A percentile compares a stretch with the other conserved stretches of the same genome.
phyloP scores from a whole-genome alignment of 805 yeast genomes.

The Metschnikowia cubensis region DNA sequence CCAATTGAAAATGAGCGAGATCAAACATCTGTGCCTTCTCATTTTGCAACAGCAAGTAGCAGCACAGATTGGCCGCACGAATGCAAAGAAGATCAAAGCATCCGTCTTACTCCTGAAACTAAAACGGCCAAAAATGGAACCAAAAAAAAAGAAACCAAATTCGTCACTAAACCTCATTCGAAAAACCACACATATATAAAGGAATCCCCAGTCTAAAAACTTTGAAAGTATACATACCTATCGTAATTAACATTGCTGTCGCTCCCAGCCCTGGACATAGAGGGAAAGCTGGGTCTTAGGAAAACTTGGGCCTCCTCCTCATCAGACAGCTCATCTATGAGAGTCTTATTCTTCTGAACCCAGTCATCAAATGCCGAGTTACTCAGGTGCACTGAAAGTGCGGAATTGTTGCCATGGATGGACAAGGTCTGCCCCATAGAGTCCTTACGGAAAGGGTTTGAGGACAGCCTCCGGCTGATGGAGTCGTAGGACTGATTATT shows the following conservation, averaged over 20 bases:
- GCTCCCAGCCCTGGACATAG: constrained; percentile 30
- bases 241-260: constrained; percentile 35
- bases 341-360: constrained; percentile 46
- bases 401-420: constrained; percentile 4
- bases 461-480: constrained; percentile 47
- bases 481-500: constrained; percentile 34
- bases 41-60: too few relatives aligned
- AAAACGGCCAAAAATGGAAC: too few relatives aligned
- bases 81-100: too few relatives aligned
- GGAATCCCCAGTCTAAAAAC: not conserved
- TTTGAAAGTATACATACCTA: constrained; percentile 22
- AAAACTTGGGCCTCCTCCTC: constrained; percentile 36
- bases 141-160: too few relatives aligned
- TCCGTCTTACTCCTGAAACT: too few relatives aligned
- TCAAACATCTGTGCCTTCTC: too few relatives aligned
- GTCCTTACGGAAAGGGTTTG: constrained; percentile 62
- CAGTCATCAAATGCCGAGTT: constrained; percentile 47
- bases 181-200: too few relatives aligned
- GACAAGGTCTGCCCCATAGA: constrained; percentile 2
- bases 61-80: too few relatives aligned
- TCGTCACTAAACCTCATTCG: too few relatives aligned
- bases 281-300: constrained; percentile 24
- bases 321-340: constrained; percentile 40
- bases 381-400: constrained; percentile 10
- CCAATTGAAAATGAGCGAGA: too few relatives aligned